Evolutionary conservation across 306 rosid species (phyloP), one percentile per base, ranked within the genome.

Genomic region (Canavalia gladiata): DNA sequence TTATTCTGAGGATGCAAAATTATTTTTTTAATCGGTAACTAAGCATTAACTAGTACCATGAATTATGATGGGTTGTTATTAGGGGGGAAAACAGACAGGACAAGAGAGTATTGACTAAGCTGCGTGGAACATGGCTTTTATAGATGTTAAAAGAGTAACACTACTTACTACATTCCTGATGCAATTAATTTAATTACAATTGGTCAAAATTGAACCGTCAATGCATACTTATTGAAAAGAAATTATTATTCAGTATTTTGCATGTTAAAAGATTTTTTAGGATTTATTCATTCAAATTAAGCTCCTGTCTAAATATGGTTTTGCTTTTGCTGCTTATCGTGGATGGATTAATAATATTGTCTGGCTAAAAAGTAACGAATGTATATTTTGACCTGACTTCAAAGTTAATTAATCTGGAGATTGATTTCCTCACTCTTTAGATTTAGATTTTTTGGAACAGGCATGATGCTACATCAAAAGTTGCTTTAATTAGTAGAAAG

Each of bases 401-500:
- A 72, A 50, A 28, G 65, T 49, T 5, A 28, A 71, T 49, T 60
- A 35, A 35, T 35, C 41, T 6, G 43, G 56, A 33, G 7, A 74
- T 42, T 30, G 10, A 57, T 58, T 35, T 35, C 4, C 41, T 35
- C 41, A 35, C 41, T 4, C 41, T 35, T 4, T 31, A 25, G 6
- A 41, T 59, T 49, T 6, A 45, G 39, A 59, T 45, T 25, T 42
- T 74, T n/a, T 0, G 29, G 49, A 49, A 6, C 0, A 5, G 25
- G 8, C 39, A 6, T 37, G 47, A 28, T 62, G 67, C 33, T 50
- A 7, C n/a, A 59, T 59, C 43, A 28, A 37, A 39, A 10, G 43
- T 59, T 35, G 39, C 62, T 59, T 12, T 59, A 56, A 34, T 80
- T 71, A 47, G 65, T 39, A 41, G 18, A 41, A 71, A 47, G 80